These are phyloP conservation scores for Fusarium floridanum DNA, from an alignment of 2,329 filamentous ascomycete genomes.

Conservation along the genomic window DNA sequence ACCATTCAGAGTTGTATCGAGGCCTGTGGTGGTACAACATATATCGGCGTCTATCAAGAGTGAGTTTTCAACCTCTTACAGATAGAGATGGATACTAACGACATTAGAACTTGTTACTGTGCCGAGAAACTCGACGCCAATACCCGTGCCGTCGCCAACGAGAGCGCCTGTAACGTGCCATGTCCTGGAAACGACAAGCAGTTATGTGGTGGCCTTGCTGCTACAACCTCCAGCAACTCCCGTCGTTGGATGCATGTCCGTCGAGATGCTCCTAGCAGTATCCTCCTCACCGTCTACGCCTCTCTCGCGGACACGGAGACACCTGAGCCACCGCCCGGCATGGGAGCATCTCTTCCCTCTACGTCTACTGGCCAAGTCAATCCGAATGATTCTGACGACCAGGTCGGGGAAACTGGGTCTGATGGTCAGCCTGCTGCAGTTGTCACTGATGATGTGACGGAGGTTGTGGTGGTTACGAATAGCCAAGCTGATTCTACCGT, in stretches of 20 bases:
- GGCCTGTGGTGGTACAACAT: constrained; percentile 53
- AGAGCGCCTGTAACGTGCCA: constrained; percentile 49
- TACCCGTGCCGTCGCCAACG: constrained; percentile 51
- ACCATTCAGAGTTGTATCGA: constrained; percentile 55
- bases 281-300: constrained; percentile 61
- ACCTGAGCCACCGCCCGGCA: constrained; percentile 52
- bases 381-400: not conserved
- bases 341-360: constrained; percentile 33
- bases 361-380: not conserved
- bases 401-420: not conserved
- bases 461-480: not conserved
- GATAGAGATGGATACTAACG: not conserved
- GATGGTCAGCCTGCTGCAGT: not conserved
- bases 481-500: not conserved
- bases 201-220: constrained; percentile 58
- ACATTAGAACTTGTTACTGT: constrained; percentile 59
- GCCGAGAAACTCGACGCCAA: constrained; percentile 56
- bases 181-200: constrained; percentile 58
- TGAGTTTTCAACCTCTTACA: constrained; percentile 1
- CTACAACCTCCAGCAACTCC: constrained; percentile 7
- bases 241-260: constrained; percentile 31
- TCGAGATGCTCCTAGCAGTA: constrained; percentile 47
- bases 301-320: constrained; percentile 47
- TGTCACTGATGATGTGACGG: not conserved
- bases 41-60: constrained; percentile 55